Evolutionary conservation across 305 asterid species (phyloP).

Genomic region (Lippia alba): DNA sequence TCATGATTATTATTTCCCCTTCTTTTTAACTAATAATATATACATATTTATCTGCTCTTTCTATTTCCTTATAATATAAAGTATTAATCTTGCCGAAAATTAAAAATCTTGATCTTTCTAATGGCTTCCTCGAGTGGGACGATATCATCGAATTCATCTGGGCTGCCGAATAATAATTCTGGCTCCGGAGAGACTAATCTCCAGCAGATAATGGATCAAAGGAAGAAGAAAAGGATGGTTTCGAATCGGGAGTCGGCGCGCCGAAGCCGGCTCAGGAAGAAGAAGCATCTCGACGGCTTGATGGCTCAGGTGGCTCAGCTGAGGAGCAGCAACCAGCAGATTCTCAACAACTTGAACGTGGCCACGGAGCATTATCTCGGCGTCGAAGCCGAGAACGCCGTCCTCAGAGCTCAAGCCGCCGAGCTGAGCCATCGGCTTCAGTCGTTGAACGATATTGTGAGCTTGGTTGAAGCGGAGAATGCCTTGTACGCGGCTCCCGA

Average conservation of each 20-base stretch:
- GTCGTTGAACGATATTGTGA: slow-evolving; percentile 63
- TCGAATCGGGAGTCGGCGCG: slow-evolving; percentile 96
- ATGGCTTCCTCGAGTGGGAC: slow-evolving; percentile 88
- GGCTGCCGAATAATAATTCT: slow-evolving; percentile 54
- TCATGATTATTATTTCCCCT: slow-evolving; percentile 54
- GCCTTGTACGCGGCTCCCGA: slow-evolving; percentile 25
- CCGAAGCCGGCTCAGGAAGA: slow-evolving; percentile 85
- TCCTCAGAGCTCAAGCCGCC: slow-evolving; percentile 74
- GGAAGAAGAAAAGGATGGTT: slow-evolving; percentile 82
- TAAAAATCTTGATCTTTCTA: not conserved
- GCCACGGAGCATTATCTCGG: slow-evolving; percentile 54
- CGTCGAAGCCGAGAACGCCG: slow-evolving; percentile 77
- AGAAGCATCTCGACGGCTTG: slow-evolving; percentile 81
- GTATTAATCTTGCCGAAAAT: not conserved
- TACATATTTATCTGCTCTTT: slow-evolving; percentile 17
- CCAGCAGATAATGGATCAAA: slow-evolving; percentile 64
- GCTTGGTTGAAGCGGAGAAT: slow-evolving; percentile 36
- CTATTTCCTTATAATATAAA: not conserved
- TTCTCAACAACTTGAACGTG: slow-evolving; percentile 50
- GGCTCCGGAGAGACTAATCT: slow-evolving; percentile 77
- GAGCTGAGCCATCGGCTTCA: slow-evolving; percentile 80
- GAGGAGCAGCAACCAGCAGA: slow-evolving; percentile 64
- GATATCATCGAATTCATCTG: slow-evolving; percentile 65
- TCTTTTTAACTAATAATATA: slow-evolving; percentile 2
- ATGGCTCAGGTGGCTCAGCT: slow-evolving; percentile 60